Conservation (phyloP, 345 rosid species). For the Clarkia xantiana region DNA sequence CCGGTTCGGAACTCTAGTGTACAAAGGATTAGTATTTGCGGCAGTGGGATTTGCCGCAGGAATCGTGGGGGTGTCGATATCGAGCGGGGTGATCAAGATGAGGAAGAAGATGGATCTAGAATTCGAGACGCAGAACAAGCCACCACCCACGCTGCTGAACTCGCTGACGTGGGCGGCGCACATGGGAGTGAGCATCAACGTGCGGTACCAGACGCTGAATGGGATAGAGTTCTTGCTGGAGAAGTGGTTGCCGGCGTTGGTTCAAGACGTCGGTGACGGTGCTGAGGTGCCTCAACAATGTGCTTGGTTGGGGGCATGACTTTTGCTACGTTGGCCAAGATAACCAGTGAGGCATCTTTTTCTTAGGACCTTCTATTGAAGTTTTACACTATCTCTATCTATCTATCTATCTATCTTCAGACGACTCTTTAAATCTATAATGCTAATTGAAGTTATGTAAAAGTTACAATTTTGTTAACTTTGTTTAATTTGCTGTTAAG, state of each 20-base stretch:
- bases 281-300: slow-evolving; percentile 64
- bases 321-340: slow-evolving; percentile 72
- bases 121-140: slow-evolving; percentile 77
- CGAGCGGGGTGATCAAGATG: slow-evolving; percentile 61
- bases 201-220: slow-evolving; percentile 83
- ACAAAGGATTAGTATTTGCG: slow-evolving; percentile 72
- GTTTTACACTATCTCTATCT: too few species aligned
- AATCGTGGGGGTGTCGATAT: slow-evolving; percentile 65
- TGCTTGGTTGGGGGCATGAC: slow-evolving; percentile 91
- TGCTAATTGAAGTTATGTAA: too few species aligned
- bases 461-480: too few species aligned
- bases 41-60: slow-evolving; percentile 88
- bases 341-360: too few species aligned
- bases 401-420: too few species aligned
- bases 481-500: too few species aligned
- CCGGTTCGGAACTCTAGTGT: slow-evolving; percentile 62
- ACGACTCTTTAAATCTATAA: too few species aligned
- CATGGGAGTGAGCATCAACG: slow-evolving; percentile 88
- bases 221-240: slow-evolving; percentile 70
- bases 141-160: slow-evolving; percentile 75
- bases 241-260: slow-evolving; percentile 32
- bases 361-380: too few species aligned
- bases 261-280: slow-evolving; percentile 72
- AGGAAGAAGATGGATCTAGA: slow-evolving; percentile 93
- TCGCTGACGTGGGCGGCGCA: slow-evolving; percentile 82